phyloP scores from a whole-genome alignment of 2,329 filamentous ascomycete species.

The Botrytis fragariae region DNA sequence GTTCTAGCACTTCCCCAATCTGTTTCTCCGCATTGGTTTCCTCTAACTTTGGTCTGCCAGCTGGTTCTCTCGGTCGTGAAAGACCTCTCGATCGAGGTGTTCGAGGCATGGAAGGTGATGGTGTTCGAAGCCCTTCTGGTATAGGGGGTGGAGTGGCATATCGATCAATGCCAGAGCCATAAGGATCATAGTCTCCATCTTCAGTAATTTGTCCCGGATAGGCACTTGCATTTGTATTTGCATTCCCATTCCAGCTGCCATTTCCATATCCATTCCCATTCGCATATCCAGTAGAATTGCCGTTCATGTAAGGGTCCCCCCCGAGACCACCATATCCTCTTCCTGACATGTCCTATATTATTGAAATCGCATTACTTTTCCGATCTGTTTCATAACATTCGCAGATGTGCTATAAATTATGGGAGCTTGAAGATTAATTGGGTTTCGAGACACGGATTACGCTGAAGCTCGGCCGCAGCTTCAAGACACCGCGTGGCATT shows the following conservation, averaged over 20 bases:
- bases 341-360: conserved; percentile 34
- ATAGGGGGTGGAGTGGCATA: conserved; percentile 32
- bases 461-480: conserved; percentile 12
- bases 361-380: conserved; percentile 27
- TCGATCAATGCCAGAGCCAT: conserved; percentile 28
- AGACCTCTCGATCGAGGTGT: conserved; percentile 24
- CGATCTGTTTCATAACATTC: conserved; percentile 29
- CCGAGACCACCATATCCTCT: conserved; percentile 37
- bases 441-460: conserved; percentile 3
- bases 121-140: conserved; percentile 15
- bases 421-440: neutral
- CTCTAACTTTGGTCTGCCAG: conserved; percentile 19
- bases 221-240: conserved; percentile 26
- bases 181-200: conserved; percentile 38
- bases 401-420: conserved; percentile 11
- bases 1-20: conserved; percentile 60
- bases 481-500: neutral
- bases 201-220: conserved; percentile 30
- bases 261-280: conserved; percentile 15
- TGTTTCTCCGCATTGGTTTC: conserved; percentile 37
- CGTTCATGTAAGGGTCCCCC: conserved; percentile 36
- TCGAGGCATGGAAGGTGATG: conserved; percentile 28
- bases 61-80: conserved; percentile 27
- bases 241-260: conserved; percentile 15
- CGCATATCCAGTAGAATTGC: conserved; percentile 24